Base-by-base conservation (phyloP, 2,329 filamentous ascomycete species). In the Diplodia scrobiculata region DNA sequence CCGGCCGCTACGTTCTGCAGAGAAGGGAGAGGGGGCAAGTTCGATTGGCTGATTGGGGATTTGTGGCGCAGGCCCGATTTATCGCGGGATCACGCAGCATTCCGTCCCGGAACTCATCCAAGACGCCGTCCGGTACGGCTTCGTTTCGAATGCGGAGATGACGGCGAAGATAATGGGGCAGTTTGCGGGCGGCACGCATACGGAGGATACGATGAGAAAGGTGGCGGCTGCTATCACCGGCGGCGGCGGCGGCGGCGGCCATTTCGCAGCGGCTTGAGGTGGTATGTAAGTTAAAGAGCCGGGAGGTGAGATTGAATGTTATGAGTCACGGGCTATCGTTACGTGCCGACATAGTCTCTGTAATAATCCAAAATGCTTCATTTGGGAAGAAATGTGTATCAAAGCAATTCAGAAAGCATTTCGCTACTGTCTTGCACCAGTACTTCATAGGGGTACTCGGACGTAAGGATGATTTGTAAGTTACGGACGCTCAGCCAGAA, bases 201-300 rank as follows among this genome's bases (percentile, higher is more conserved):
- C 50, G 5, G 50, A 53, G 27, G 50, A 53, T 53, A 53, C 50
- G 25, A n/a, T 53, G 50, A 53, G 27, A 25, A 53, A 53, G 3
- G 17, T 11, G 21, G 27, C 27, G 27, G 7, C 50, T 29, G 50
- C 50, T 7, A n/a, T 53, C 3, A 34, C 17, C 14, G 50, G 50
- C 21, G 48, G 48, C 27, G 50, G 21, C 21, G 21, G 13, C 7
- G 32, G 32, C 10, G n/a, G 2, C 4, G 32, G 34, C 9, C n/a
- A 38, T 38, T 7, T 32, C 7, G 32, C n/a, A 3, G 13, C 7
- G 25, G 25, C 27, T 5, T 52, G 50, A 54, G 17, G 25, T 41
- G 17, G 6, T 7, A 3, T 41, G 38, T n/a, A 41, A 9, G 38
- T 25, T 25, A 4, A 25, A 4, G 25, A 25, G 25, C 25, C 25